Percentiles rank a stretch among this genome's conserved stretches.
Conservation (phyloP, 306 rosid genomes). For the Ormosia semicastrata region DNA sequence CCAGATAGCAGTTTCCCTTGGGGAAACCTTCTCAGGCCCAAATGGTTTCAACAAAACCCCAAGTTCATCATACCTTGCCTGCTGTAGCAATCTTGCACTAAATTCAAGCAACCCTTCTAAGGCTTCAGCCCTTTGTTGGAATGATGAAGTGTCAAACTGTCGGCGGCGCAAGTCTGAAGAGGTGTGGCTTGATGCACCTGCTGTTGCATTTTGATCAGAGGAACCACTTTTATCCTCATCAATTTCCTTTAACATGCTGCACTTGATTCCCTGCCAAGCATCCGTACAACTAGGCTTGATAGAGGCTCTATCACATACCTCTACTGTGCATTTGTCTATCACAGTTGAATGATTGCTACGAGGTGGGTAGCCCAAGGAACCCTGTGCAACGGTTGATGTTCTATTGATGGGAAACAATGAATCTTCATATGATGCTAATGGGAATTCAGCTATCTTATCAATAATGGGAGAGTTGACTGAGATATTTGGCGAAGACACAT, state of each 20-base stretch:
- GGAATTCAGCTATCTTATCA: slow-evolving; percentile 95
- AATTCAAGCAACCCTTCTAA: slow-evolving; percentile 97
- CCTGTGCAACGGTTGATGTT: slow-evolving; percentile 46
- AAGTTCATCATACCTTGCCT: slow-evolving; percentile 87
- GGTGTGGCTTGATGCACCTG: slow-evolving; percentile 85
- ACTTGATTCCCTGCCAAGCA: slow-evolving; percentile 72
- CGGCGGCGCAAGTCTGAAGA: slow-evolving; percentile 66
- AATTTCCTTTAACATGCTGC: slow-evolving; percentile 52
- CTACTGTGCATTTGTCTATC: slow-evolving; percentile 90
- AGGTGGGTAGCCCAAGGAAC: slow-evolving; percentile 53
- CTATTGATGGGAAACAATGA: slow-evolving; percentile 45
- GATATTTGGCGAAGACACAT: slow-evolving; percentile 69
- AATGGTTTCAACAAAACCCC: slow-evolving; percentile 96
- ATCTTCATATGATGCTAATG: slow-evolving; percentile 74
- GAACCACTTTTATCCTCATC: slow-evolving; percentile 57
- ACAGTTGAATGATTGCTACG: slow-evolving; percentile 64
- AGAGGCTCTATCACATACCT: slow-evolving; percentile 53
- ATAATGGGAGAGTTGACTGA: slow-evolving; percentile 96
- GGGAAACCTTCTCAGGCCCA: slow-evolving; percentile 94
- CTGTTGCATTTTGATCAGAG: slow-evolving; percentile 93
- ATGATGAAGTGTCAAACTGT: slow-evolving; percentile 78
- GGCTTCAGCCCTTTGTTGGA: slow-evolving; percentile 95
- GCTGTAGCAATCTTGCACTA: slow-evolving; percentile 90
- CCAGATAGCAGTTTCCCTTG: slow-evolving; percentile 99
- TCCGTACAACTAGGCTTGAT: slow-evolving; percentile 41